These are phyloP conservation scores for Suillus americanus DNA, from an alignment of 768 basidiomycete species.

Conservation along the genomic window DNA sequence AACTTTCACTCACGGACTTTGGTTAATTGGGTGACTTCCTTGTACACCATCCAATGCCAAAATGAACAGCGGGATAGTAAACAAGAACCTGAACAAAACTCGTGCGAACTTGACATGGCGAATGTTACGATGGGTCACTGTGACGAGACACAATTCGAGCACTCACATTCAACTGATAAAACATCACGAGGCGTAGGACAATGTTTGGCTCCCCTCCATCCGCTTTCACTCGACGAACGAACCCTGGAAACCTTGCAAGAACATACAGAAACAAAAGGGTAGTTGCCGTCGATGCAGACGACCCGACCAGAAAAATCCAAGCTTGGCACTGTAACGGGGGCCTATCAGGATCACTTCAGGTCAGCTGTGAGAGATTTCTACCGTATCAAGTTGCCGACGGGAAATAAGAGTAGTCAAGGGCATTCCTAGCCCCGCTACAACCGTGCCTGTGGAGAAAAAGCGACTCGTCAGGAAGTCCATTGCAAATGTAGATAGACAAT, in stretches of 20 bases:
- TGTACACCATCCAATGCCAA: constrained; percentile 65
- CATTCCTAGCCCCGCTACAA: constrained; percentile 66
- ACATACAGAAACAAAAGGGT: constrained; percentile 73
- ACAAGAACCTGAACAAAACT: constrained; percentile 74
- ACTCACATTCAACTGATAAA: constrained; percentile 77
- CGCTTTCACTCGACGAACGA: constrained; percentile 66
- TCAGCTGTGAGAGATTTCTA: constrained; percentile 25
- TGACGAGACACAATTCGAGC: neutral
- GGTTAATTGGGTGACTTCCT: constrained; percentile 48
- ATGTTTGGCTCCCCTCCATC: constrained; percentile 77
- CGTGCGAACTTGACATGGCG: constrained; percentile 52
- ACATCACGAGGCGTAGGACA: constrained; percentile 70
- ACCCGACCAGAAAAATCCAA: constrained; percentile 76
- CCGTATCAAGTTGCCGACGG: constrained; percentile 57
- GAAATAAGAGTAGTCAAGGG: constrained; percentile 66
- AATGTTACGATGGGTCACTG: constrained; percentile 7
- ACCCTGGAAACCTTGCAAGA: constrained; percentile 65
- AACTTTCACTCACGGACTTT: constrained; percentile 49
- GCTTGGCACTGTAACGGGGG: constrained; percentile 52
- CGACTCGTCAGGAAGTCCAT: constrained; percentile 15
- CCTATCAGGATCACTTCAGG: constrained; percentile 13
- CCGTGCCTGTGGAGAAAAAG: constrained; percentile 47
- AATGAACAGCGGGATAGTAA: constrained; percentile 66
- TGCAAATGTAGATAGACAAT: constrained; percentile 9
- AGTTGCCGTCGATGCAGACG: constrained; percentile 62